Conservation (phyloP, 768 basidiomycete species). For the Basidioascus undulatus region DNA sequence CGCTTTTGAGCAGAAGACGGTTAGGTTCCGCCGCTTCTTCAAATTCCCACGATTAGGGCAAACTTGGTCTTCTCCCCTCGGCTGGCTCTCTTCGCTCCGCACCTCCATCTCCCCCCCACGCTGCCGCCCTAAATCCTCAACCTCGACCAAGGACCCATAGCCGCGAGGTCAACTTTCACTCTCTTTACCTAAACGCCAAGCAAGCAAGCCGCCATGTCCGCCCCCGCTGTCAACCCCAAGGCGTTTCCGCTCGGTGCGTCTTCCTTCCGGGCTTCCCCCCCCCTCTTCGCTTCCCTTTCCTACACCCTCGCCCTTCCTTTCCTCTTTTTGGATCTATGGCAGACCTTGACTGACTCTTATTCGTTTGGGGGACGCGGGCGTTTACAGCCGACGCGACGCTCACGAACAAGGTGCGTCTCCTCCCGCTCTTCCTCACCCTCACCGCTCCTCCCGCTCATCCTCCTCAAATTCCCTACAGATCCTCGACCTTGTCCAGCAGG, state of each 20-base stretch:
- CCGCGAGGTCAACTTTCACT: not conserved
- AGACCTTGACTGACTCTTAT: no score
- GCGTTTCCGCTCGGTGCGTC: conserved; percentile 17
- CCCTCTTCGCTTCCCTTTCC: no score
- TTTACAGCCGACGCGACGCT: conserved; percentile 62
- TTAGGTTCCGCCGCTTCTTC: no score
- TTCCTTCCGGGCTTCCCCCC: no score
- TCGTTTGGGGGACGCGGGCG: no score
- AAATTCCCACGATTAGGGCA: no score
- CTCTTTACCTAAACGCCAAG: no score
- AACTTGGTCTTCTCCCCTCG: no score
- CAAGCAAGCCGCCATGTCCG: not conserved
- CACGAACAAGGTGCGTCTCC: conserved; percentile 52
- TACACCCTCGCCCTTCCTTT: no score
- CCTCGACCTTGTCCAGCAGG: conserved; percentile 83
- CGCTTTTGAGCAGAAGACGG: no score
- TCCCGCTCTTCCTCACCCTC: not conserved
- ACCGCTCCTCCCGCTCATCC: not conserved
- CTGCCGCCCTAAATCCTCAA: not conserved
- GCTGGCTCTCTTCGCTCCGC: no score
- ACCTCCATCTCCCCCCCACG: not conserved
- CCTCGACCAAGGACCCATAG: not conserved
- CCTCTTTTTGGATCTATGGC: no score
- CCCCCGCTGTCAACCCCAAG: conserved; percentile 6
- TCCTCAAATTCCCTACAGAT: conserved; percentile 31